A percentile compares a stretch with the other conserved stretches of the same genome.
Conservation (phyloP, 2,329 filamentous ascomycete genomes). For the Colletotrichum acutatum region DNA sequence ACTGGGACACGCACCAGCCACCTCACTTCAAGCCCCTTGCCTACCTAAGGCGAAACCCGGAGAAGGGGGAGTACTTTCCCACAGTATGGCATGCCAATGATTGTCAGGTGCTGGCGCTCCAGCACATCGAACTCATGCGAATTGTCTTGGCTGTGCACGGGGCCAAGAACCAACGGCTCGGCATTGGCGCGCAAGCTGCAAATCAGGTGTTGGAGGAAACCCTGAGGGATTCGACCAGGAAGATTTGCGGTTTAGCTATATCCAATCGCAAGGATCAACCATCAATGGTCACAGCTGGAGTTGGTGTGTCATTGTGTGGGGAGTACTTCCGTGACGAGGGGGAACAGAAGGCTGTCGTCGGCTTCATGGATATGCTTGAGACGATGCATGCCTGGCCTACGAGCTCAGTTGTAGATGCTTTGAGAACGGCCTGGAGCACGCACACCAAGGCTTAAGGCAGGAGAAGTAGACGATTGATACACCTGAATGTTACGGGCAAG, state of each 20-base stretch:
- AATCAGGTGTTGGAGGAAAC: slow-evolving; percentile 48
- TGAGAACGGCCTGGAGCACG: slow-evolving; percentile 62
- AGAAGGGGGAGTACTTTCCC: slow-evolving; percentile 60
- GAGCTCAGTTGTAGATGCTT: slow-evolving; percentile 54
- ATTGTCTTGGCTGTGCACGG: slow-evolving; percentile 70
- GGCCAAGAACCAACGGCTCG: slow-evolving; percentile 53
- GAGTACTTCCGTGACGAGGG: slow-evolving; percentile 57
- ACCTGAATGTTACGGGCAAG: neutral
- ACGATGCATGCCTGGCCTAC: slow-evolving; percentile 63
- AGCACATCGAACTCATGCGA: slow-evolving; percentile 37
- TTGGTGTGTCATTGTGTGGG: slow-evolving; percentile 61
- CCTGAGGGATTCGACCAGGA: slow-evolving; percentile 58
- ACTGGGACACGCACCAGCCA: slow-evolving; percentile 60
- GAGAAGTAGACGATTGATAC: neutral
- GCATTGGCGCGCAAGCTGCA: slow-evolving; percentile 45
- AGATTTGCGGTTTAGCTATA: slow-evolving; percentile 68
- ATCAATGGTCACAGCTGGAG: slow-evolving; percentile 64
- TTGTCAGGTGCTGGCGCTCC: slow-evolving; percentile 12
- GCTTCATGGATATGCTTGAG: slow-evolving; percentile 59
- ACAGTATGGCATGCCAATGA: slow-evolving; percentile 50
- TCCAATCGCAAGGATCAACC: slow-evolving; percentile 67
- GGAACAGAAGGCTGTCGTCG: slow-evolving; percentile 60
- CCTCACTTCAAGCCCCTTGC: slow-evolving; percentile 66
- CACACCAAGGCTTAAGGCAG: neutral
- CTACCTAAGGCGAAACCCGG: slow-evolving; percentile 47